Evolutionary conservation across 2,329 filamentous ascomycete species (phyloP).

Genomic region (Knufia petricola): DNA sequence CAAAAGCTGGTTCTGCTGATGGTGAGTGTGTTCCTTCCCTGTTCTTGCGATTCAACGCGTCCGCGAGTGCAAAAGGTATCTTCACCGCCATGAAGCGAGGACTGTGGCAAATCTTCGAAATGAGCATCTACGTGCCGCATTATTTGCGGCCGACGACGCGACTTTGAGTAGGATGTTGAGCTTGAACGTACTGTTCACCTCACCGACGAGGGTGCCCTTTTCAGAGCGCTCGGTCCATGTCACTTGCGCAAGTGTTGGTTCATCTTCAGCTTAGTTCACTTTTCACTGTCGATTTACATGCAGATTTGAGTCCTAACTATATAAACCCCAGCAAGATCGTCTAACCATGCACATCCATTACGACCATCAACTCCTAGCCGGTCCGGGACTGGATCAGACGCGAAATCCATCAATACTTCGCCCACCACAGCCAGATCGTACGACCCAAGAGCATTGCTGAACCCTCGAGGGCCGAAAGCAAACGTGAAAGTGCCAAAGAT

Average conservation of each 20-base stretch:
- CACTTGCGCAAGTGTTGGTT: not conserved
- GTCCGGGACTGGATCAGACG: not conserved
- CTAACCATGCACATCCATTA: not conserved
- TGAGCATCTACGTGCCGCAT: not conserved
- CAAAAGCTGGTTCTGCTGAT: not conserved
- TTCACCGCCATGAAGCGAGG: not conserved
- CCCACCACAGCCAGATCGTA: constrained; percentile 9
- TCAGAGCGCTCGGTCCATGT: too few relatives aligned
- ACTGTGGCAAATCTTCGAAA: not conserved
- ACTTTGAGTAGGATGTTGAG: too few relatives aligned
- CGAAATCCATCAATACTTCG: not conserved
- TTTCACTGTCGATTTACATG: not conserved
- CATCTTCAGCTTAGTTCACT: not conserved
- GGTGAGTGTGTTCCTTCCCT: not conserved
- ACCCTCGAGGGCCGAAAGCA: constrained; percentile 15
- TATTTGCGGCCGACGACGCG: not conserved
- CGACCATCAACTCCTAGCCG: not conserved
- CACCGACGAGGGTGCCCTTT: not conserved
- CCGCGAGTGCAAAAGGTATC: too few relatives aligned
- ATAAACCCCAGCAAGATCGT: not conserved
- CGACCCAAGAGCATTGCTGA: constrained; percentile 17
- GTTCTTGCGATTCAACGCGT: too few relatives aligned
- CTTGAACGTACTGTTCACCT: too few relatives aligned
- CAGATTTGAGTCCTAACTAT: not conserved
- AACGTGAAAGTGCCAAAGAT: not conserved